Evolutionary conservation across 495 filamentous ascomycete species (phyloP), one percentile per base, ranked within the genome.

Genomic region (Amniculicola lignicola): DNA sequence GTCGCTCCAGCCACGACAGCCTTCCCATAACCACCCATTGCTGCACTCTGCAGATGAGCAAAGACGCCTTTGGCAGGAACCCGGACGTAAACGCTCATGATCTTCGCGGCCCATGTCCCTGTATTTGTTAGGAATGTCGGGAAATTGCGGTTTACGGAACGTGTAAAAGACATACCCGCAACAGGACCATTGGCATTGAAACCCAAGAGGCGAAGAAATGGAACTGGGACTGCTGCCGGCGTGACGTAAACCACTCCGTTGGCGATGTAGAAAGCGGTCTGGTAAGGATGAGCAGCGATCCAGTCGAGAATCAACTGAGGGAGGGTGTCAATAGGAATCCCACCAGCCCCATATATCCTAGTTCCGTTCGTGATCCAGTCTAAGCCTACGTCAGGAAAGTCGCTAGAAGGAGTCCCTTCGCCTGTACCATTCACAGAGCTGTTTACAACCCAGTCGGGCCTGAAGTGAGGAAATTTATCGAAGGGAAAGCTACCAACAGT

Each of bases 21-120:
- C 2, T 23, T 29, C 2, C 56, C 56, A 24, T 53, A 59, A 7
- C 56, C 56, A 2, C 50, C 47, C 56, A 59, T 54, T 9, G 56
- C 56, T 16, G 56, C 56, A 15, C 56, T 59, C 40, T 59, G 49
- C 22, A 54, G n/a, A 11, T 36, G 46, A 3, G 56, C 48, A 33
- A 37, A 54, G 0, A 53, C 41, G 2, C 48, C 29, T 12, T 42
- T 22, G 4, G 56, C 21, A 28, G 27, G 22, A 22, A 39, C 25
- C 5, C 37, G 39, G 22, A 49, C 9, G n/a, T 29, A 49, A 27
- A 9, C 21, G 31, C 37, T 51, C 27, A 14, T 12, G 14, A n/a
- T n/a, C 6, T 18, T 39, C 12, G 47, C 47, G 18, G 45, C 16
- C n/a, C n/a, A n/a, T n/a, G n/a, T n/a, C n/a, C n/a, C n/a, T n/a